Base-by-base conservation (phyloP, 495 filamentous ascomycete species). In the Penicillium maclennaniae region DNA sequence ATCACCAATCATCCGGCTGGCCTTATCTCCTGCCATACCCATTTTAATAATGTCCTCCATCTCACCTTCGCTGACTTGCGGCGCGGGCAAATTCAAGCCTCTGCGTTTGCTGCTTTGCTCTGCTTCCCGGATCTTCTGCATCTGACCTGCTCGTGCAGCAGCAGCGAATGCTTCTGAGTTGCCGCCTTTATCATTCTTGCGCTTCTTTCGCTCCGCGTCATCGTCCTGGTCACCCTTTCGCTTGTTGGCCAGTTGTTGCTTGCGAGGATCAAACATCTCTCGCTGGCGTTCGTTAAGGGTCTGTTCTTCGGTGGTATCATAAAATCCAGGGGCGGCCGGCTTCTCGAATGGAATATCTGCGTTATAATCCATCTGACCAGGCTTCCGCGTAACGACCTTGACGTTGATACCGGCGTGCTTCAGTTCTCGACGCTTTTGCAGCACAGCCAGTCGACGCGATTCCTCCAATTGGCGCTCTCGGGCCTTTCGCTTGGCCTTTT, bases 371-470 rank as follows among this genome's bases (percentile, higher is more conserved):
- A 98, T 97, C 76, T 97, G 85, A 1, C 92, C 92, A 71, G 87
- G 86, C 74, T 97, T 97, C 45, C 86, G 82, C 23, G 87, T 95
- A n/a, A 84, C 83, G 31, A 97, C 84, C 70, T 97, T 97, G 74
- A 97, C 92, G 57, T 98, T 97, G 71, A 98, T 97, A 31, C 93
- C 93, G 10, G 95, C 91, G 72, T 90, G 92, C 69, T 98, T 98
- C 34, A 98, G 80, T 70, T 98, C 93, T 25, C 93, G 83, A 21
- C 95, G 87, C 73, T 98, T 98, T 73, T 97, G 92, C 47, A 98
- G 74, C 23, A 91, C 81, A 1, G 95, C 93, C 38, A 97, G 71
- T 45, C 93, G 81, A 48, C 92, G 81, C 3, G 91, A 95, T 69
- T 97, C 95, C 66, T 97, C 95, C 51, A 97, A 80, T 69, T 97